Evolutionary conservation across 345 rosid species (phyloP), one percentile per base, ranked within the genome.

Genomic region (Populus deltoides): DNA sequence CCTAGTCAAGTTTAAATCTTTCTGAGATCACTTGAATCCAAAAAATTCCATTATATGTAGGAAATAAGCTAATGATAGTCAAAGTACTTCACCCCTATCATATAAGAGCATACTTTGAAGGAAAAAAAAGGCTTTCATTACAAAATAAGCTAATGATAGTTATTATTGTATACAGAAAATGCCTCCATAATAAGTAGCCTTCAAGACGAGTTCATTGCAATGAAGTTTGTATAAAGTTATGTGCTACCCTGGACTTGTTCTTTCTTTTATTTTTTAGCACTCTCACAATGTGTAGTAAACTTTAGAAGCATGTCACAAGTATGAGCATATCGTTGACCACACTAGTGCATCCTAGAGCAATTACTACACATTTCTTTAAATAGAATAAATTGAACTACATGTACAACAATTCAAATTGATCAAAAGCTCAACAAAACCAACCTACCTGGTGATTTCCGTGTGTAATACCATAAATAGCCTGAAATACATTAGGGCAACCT

Each of bases 361-460:
- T 53, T 53, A 20, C 59, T 53, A 6, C 18, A 18, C 10, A 6
- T 17, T 53, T 53, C 59, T 53, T 53, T 6, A 53, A 53, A 53
- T 53, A 18, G 24, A 53, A 17, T 20, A 53, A 51, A 7, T 51
- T 51, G 59, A 51, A 18, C n/a, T 18, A 17, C 57, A 51, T 18
- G 57, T 51, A 51, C n/a, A 55, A 55, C 27, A 62, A 63, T 16
- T 15, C 25, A 7, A 53, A 61, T 57, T 12, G 5, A 47, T 11
- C 27, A 76, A 63, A 59, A n/a, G 12, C 41, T 47, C 17, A 70
- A 35, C 22, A 57, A 72, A 45, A 5, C 51, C 33, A 66, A 78
- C 81, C 31, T 51, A 82, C 85, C 81, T 78, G 79, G 57, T 78
- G 85, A 24, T 53, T 74, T 24, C 85, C 85, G 22, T 79, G 85